phyloP scores from a whole-genome alignment of 208 protist species.

The Zelonia costaricensis region DNA sequence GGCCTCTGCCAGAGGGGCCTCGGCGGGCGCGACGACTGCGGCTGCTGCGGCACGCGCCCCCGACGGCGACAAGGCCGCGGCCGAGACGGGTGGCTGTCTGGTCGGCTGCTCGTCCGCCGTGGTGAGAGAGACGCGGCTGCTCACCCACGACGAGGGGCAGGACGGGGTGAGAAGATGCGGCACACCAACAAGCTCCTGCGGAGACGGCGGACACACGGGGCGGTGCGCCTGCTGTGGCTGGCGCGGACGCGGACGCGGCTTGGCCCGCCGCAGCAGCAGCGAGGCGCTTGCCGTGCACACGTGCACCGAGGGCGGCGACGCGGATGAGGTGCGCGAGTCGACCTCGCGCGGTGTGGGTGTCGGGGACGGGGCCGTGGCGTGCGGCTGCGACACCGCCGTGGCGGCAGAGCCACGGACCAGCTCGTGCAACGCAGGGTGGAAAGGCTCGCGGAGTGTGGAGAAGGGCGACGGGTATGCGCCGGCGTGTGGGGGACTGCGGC shows the following conservation, averaged over 20 bases:
- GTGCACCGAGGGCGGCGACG: neutral
- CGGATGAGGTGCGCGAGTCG: neutral
- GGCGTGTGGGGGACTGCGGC: neutral
- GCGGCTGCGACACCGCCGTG: neutral
- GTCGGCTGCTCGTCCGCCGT: neutral
- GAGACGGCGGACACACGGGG: neutral
- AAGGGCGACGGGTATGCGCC: conserved; percentile 2
- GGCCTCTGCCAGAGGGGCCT: no score
- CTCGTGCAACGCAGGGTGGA: no score
- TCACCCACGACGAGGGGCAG: conserved; percentile 4
- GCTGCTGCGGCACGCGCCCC: no score
- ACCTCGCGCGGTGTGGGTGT: conserved; percentile 20
- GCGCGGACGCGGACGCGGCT: neutral
- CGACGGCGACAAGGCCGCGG: no score
- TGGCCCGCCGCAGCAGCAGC: neutral
- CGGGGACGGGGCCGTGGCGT: conserved; percentile 19
- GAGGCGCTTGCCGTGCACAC: neutral
- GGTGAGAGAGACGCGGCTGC: neutral
- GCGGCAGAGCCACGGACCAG: neutral
- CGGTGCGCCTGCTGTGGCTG: neutral
- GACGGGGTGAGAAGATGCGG: conserved; percentile 9
- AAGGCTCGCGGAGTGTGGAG: conserved; percentile 17
- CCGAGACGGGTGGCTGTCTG: no score
- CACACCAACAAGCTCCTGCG: conserved; percentile 9
- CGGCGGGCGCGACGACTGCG: no score